Percentiles rank a stretch among this genome's conserved stretches.
Conservation (phyloP, 139 green algal species). For the Dunaliella primolecta region DNA sequence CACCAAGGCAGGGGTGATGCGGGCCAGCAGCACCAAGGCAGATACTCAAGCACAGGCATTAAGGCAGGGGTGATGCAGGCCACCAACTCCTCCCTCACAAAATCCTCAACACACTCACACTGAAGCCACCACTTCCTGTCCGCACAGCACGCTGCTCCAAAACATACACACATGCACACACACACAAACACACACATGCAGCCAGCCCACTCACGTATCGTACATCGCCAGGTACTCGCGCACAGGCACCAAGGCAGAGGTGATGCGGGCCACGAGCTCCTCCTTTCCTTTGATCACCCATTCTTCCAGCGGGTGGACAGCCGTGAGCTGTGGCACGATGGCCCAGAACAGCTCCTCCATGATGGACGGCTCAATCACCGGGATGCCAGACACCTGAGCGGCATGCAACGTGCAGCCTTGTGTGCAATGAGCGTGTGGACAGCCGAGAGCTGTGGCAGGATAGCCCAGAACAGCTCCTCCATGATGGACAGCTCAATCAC, state of each 20-base stretch:
- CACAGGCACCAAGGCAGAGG: slow-evolving; percentile 30
- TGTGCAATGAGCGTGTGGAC: slow-evolving; percentile 62
- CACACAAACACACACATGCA: no score
- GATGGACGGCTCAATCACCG: slow-evolving; percentile 67
- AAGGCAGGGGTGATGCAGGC: no score
- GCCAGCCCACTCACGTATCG: slow-evolving; percentile 36
- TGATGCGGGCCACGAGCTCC: slow-evolving; percentile 22
- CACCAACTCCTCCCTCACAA: no score
- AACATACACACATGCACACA: no score
- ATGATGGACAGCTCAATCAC: neutral
- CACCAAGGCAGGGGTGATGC: no score
- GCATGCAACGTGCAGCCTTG: no score
- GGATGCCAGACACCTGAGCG: slow-evolving; percentile 42
- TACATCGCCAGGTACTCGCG: slow-evolving; percentile 45
- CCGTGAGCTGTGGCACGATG: slow-evolving; percentile 48
- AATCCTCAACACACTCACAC: no score
- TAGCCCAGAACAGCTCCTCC: slow-evolving; percentile 72
- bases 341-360: slow-evolving; percentile 82
- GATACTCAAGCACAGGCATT: no score
- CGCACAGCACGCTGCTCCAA: no score
- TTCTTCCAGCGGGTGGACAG: slow-evolving; percentile 61
- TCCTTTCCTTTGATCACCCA: slow-evolving; percentile 29
- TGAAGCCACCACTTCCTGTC: no score
- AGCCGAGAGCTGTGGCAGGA: slow-evolving; percentile 48
- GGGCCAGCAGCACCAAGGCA: no score